Evolutionary conservation across 1,284 basidiomycete genomes (phyloP).

Genomic region (Puccinia coronata): DNA sequence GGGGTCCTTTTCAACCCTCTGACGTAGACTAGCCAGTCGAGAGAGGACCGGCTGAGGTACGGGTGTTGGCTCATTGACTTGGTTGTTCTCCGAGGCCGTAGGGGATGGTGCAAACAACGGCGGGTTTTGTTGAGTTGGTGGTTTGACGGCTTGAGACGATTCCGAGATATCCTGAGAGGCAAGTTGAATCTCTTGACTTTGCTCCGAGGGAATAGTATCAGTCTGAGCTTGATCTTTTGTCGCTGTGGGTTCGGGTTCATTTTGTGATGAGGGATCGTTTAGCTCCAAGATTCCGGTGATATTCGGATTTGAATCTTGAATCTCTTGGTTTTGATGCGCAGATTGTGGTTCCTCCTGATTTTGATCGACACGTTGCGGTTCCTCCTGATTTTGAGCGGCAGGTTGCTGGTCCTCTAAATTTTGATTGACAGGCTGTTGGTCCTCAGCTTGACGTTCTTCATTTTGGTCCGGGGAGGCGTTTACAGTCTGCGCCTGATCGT

Average conservation of each 20-base stretch:
- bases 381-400: not conserved
- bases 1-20: slow-evolving; percentile 62
- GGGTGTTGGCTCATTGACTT: not conserved
- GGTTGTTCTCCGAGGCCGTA: slow-evolving; percentile 11
- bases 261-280: not conserved
- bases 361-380: not conserved
- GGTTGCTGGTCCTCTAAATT: not conserved
- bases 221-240: too few relatives aligned
- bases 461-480: too few relatives aligned
- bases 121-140: not conserved
- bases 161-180: not conserved
- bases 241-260: not conserved
- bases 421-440: not conserved
- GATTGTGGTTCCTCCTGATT: not conserved
- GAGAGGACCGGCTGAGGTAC: slow-evolving; percentile 50
- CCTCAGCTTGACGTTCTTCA: not conserved
- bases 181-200: not conserved
- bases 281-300: not conserved
- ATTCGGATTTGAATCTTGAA: not conserved
- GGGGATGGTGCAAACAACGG: slow-evolving; percentile 37
- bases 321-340: not conserved
- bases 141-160: slow-evolving; percentile 11
- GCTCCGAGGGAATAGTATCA: too few relatives aligned
- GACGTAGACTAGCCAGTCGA: slow-evolving; percentile 54
- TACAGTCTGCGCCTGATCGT: too few relatives aligned